Evolutionary conservation across 208 protist species (phyloP).

Genomic region (Crithidia mellificae): DNA sequence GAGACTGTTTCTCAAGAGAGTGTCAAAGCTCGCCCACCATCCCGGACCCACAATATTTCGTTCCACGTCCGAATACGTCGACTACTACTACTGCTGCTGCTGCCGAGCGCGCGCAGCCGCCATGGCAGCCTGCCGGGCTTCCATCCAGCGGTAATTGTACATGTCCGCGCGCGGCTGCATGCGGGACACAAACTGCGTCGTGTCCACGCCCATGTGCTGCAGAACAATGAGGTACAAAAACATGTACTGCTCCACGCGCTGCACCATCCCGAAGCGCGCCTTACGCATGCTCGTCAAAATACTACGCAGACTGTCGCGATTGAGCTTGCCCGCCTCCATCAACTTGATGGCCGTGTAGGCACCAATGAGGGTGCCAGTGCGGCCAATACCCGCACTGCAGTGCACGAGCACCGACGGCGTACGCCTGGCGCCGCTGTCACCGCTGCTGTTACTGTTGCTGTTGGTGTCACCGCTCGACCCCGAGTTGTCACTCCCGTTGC

Average conservation of each 20-base stretch:
- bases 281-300: constrained; percentile 63
- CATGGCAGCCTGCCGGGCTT: constrained; percentile 18
- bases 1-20: too few species aligned
- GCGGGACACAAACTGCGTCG: constrained; percentile 20
- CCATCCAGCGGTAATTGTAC: constrained; percentile 33
- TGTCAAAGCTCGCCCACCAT: too few species aligned
- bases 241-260: constrained; percentile 85
- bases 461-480: neutral
- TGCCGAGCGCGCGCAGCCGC: constrained; percentile 3
- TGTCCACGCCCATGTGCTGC: constrained; percentile 36
- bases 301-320: constrained; percentile 36
- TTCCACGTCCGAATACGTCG: too few species aligned
- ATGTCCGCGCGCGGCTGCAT: constrained; percentile 34
- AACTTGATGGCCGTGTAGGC: constrained; percentile 59
- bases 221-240: constrained; percentile 79
- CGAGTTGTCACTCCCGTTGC: too few species aligned
- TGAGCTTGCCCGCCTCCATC: constrained; percentile 35
- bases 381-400: constrained; percentile 87
- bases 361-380: constrained; percentile 83
- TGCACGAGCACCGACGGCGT: constrained; percentile 68
- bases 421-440: neutral
- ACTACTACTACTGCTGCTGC: constrained; percentile 10
- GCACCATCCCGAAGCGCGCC: constrained; percentile 79
- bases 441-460: neutral
- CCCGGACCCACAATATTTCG: too few species aligned